Evolutionary conservation across 2,329 filamentous ascomycete genomes (phyloP).

Genomic region (Sporothrix mexicana): DNA sequence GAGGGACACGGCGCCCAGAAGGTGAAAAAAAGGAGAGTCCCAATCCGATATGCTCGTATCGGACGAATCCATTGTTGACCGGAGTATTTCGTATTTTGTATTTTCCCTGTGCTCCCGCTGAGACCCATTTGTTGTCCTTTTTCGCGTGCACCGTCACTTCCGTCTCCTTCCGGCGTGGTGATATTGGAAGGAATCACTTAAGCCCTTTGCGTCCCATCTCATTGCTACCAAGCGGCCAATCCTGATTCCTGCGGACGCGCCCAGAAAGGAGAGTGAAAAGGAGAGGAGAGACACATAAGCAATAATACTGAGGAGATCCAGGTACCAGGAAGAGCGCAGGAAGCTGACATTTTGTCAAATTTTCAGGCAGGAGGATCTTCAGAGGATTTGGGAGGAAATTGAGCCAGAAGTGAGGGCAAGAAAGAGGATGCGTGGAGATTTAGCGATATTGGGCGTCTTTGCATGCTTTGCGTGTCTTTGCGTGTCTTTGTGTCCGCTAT

Average conservation of each 20-base stretch:
- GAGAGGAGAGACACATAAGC: too few species aligned
- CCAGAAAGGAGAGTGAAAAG: background rate
- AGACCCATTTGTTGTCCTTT: background rate
- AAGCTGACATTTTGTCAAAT: slow-evolving; percentile 11
- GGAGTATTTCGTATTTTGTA: background rate
- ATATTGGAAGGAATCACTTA: background rate
- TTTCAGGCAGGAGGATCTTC: background rate
- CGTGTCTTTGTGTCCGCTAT: background rate
- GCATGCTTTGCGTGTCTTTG: too few species aligned
- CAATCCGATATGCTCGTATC: slow-evolving; percentile 16
- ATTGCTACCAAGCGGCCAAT: background rate
- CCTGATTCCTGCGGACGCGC: slow-evolving; percentile 13
- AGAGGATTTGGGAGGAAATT: slow-evolving; percentile 4
- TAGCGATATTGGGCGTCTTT: background rate
- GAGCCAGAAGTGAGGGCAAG: background rate
- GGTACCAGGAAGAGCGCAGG: background rate
- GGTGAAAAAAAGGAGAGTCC: background rate
- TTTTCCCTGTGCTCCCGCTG: background rate
- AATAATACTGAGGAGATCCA: background rate
- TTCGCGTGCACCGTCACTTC: background rate
- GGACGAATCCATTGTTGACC: background rate
- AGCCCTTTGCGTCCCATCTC: background rate
- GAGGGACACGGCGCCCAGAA: background rate
- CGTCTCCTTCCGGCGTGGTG: slow-evolving; percentile 2
- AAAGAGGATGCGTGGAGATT: background rate